A percentile compares a stretch with the other conserved stretches of the same genome.
Conservation (phyloP, 73 alveolate species). For the Paramecium pentaurelia region DNA sequence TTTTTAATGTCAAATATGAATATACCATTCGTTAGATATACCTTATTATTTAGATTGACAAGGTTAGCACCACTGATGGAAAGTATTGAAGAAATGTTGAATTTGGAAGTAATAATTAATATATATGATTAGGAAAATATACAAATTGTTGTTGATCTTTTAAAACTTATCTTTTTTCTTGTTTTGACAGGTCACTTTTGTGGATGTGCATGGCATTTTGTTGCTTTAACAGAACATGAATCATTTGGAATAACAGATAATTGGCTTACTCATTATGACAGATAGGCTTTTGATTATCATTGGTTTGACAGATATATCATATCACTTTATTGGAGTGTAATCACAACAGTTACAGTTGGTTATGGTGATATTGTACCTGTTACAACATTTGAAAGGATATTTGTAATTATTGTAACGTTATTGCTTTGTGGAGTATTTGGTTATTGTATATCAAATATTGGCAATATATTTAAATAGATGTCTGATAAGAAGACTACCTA, state of each 20-base stretch:
- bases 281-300: constrained; percentile 54
- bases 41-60: constrained; percentile 64
- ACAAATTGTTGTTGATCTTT: constrained; percentile 59
- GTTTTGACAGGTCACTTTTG: constrained; percentile 39
- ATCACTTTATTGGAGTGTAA: constrained; percentile 74
- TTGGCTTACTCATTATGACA: constrained; percentile 50
- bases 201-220: constrained; percentile 63
- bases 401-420: constrained; percentile 55
- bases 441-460: constrained; percentile 35
- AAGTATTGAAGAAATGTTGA: constrained; percentile 54
- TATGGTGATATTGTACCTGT: constrained; percentile 81
- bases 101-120: constrained; percentile 30
- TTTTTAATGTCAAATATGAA: constrained; percentile 52
- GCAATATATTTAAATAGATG: neutral
- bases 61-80: constrained; percentile 57
- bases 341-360: constrained; percentile 79
- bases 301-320: constrained; percentile 62
- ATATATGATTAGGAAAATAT: constrained; percentile 57
- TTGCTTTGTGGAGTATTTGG: constrained; percentile 42
- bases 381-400: constrained; percentile 71
- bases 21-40: constrained; percentile 58
- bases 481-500: neutral
- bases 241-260: neutral
- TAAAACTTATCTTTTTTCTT: constrained; percentile 43
- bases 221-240: constrained; percentile 45